These are phyloP conservation scores for Basipetospora chlamydospora DNA, from an alignment of 2,329 filamentous ascomycete genomes.

Conservation along the genomic window DNA sequence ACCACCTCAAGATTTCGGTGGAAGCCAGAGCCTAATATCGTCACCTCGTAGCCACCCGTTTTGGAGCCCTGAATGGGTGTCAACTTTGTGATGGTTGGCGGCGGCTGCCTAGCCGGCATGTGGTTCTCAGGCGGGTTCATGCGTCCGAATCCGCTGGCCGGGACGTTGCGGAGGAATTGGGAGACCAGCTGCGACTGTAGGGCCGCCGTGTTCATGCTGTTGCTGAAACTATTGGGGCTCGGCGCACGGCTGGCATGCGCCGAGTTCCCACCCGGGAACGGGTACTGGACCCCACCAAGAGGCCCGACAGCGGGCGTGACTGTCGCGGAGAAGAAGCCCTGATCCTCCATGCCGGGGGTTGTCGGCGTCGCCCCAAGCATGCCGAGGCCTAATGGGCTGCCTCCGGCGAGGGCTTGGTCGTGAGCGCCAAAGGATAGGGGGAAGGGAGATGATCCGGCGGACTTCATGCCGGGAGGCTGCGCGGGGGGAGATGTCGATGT, in stretches of 20 bases:
- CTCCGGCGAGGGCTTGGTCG: constrained; percentile 28
- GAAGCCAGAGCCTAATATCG: constrained; percentile 68
- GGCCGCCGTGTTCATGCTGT: constrained; percentile 9
- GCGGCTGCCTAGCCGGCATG: constrained; percentile 17
- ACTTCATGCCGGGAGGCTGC: constrained; percentile 15
- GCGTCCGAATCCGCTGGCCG: constrained; percentile 25
- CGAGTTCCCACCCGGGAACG: constrained; percentile 43
- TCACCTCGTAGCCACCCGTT: constrained; percentile 75
- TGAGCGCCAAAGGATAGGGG: constrained; percentile 28
- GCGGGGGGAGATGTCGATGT: constrained; percentile 29
- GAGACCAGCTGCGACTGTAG: constrained; percentile 20
- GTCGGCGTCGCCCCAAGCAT: constrained; percentile 44
- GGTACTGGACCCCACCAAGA: no score
- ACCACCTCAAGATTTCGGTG: constrained; percentile 65
- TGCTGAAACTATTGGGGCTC: constrained; percentile 46
- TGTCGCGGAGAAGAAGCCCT: constrained; percentile 41
- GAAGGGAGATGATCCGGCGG: constrained; percentile 35
- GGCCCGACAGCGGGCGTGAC: constrained; percentile 28
- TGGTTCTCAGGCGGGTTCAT: constrained; percentile 25
- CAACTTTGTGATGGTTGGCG: constrained; percentile 61
- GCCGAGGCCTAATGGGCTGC: constrained; percentile 22
- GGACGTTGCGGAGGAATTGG: constrained; percentile 25
- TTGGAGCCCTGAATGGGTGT: constrained; percentile 73
- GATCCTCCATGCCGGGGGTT: constrained; percentile 52
- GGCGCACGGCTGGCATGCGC: constrained; percentile 63